Base-by-base conservation (phyloP, 208 protist species). In the Trypanosoma mega region DNA sequence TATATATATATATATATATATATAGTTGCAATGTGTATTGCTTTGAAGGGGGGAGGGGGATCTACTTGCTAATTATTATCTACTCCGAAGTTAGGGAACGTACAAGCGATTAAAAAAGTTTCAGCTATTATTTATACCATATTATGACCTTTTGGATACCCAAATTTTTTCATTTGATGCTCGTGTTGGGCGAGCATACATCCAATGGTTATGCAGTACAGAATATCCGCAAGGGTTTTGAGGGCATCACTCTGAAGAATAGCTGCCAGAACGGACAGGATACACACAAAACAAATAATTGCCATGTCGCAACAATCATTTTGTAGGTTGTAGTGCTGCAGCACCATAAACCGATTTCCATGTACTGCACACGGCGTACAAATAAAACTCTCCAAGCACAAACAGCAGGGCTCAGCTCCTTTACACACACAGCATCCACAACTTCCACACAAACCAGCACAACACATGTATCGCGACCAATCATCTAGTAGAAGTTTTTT, bases 101-200 rank as follows among this genome's bases (percentile, higher is more conserved):
- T 46, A 45, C 11, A 59, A 44, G 8, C 33, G 23, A 31, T 2
- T 48, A 33, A 59, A 18, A 2, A 47, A 33, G 2, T 6, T 16
- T 30, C 3, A 21, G 29, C 31, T 1, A 44, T 23, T 20, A 39
- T 45, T 52, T 63, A 70, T 0, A 43, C 39, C 64, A 70, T 70
- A 6, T 49, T 63, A 37, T 70, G 64, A 0, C 49, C 55, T 29
- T 26, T 48, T 1, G 71, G 65, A 39, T 79, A 81, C 24, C 68
- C 54, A 18, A 61, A 48, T 45, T 51, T 63, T n/a, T 76, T 70
- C 57, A 89, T 80, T 65, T 87, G 70, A 52, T 73, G 58, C 24
- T 85, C 63, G 18, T 87, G 63, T 61, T 92, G 85, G 2, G 81
- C 71, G 21, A 89, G 51, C 65, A 87, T 79, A 55, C 85, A 92